phyloP scores from a whole-genome alignment of 805 yeast species.

The Kuraishia molischiana region DNA sequence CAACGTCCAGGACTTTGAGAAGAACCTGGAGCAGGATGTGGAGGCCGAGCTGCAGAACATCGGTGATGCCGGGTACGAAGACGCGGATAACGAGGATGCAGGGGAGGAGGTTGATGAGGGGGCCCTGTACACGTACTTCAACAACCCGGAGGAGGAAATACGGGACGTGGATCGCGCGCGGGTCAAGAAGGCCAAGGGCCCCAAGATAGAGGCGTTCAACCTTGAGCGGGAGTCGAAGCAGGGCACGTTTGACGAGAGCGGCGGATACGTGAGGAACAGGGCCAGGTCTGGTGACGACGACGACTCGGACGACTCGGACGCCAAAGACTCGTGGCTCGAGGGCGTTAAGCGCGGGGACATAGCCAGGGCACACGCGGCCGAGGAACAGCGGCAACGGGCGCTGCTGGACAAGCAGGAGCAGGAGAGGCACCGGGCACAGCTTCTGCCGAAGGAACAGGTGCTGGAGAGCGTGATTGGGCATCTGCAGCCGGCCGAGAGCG shows the following conservation, averaged over 20 bases:
- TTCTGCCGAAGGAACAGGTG: conserved; percentile 10
- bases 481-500: conserved; percentile 50
- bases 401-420: conserved; percentile 20
- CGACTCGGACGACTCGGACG: conserved; percentile 14
- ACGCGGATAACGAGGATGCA: conserved; percentile 13
- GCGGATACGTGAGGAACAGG: conserved; percentile 40
- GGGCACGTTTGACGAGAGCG: conserved; percentile 53
- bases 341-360: conserved; percentile 13
- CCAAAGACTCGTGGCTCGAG: conserved; percentile 24
- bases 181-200: conserved; percentile 9
- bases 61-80: conserved; percentile 15
- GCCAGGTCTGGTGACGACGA: conserved; percentile 17
- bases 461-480: conserved; percentile 25
- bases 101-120: conserved; percentile 4
- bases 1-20: conserved; percentile 28
- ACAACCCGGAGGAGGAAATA: conserved; percentile 1
- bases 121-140: not conserved
- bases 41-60: conserved; percentile 18
- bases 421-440: conserved; percentile 7
- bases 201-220: conserved; percentile 56
- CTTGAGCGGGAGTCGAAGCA: conserved; percentile 44
- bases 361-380: conserved; percentile 13
- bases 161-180: conserved; percentile 4
- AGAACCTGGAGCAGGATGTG: conserved; percentile 7
- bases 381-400: conserved; percentile 10